Evolutionary conservation across 768 basidiomycete genomes (phyloP).

Genomic region (Termitomyces sp.): DNA sequence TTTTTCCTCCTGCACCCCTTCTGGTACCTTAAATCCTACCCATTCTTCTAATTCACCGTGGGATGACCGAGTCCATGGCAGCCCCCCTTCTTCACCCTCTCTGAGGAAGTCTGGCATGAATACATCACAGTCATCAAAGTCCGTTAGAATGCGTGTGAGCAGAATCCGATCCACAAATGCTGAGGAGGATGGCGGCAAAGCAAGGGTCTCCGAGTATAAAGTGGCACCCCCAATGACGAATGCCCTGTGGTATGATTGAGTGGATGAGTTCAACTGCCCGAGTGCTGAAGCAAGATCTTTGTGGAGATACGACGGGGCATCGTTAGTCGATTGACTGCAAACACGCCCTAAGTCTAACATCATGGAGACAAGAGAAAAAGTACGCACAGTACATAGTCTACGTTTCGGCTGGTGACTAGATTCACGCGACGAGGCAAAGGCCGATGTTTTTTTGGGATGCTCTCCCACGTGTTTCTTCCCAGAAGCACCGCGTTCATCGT

Average conservation of each 20-base stretch:
- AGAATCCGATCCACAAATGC: conserved; percentile 74
- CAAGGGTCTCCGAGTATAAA: conserved; percentile 69
- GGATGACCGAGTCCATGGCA: conserved; percentile 50
- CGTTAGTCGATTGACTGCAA: conserved; percentile 8
- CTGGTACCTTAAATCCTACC: conserved; percentile 75
- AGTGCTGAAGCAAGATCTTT: conserved; percentile 38
- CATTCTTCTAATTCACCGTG: conserved; percentile 67
- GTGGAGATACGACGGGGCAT: conserved; percentile 29
- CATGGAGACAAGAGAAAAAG: neutral
- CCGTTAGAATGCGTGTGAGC: conserved; percentile 74
- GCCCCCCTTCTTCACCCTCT: conserved; percentile 27
- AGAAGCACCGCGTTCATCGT: conserved; percentile 77
- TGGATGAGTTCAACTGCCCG: conserved; percentile 17
- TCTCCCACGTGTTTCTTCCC: conserved; percentile 98
- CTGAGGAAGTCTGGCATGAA: conserved; percentile 72
- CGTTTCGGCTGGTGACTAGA: conserved; percentile 65
- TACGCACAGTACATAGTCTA: conserved; percentile 57
- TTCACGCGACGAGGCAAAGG: conserved; percentile 77
- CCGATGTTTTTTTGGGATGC: conserved; percentile 80
- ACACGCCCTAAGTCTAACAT: neutral
- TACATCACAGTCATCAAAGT: conserved; percentile 80
- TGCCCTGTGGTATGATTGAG: conserved; percentile 40
- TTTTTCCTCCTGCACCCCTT: conserved; percentile 76
- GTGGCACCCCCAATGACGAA: conserved; percentile 95
- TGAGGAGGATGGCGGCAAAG: conserved; percentile 25